phyloP scores from a whole-genome alignment of 2,329 filamentous ascomycete genomes.

The Verticillium tricorpus region DNA sequence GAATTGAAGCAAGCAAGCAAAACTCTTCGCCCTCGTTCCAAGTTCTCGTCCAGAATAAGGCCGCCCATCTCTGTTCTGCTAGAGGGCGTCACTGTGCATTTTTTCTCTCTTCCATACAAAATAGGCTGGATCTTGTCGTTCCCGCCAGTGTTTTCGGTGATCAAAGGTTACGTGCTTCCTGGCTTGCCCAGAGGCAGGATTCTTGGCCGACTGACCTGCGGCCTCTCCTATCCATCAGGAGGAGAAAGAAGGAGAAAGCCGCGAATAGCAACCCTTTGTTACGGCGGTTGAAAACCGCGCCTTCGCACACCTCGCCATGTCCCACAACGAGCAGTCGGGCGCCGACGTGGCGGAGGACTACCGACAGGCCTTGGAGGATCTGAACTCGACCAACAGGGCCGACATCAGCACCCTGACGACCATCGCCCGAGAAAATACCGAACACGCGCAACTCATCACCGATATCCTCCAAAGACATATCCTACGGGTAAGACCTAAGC shows the following conservation, averaged over 20 bases:
- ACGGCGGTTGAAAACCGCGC: too few species aligned
- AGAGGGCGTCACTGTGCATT: not conserved
- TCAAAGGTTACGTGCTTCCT: not conserved
- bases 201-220: not conserved
- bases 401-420: constrained; percentile 97
- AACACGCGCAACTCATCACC: constrained; percentile 90
- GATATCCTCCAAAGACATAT: constrained; percentile 90
- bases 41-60: not conserved
- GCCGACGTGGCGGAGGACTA: constrained; percentile 95
- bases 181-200: not conserved
- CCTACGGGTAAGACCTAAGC: constrained; percentile 69
- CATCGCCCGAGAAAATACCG: constrained; percentile 95
- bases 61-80: not conserved
- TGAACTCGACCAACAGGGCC: constrained; percentile 84
- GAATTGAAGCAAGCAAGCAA: constrained; percentile 4
- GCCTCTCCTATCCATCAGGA: not conserved
- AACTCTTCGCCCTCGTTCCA: not conserved
- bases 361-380: constrained; percentile 84
- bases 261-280: not conserved
- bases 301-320: constrained; percentile 19
- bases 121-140: not conserved
- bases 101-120: not conserved
- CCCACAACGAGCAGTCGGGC: constrained; percentile 49
- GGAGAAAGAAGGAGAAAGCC: not conserved
- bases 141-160: not conserved